Evolutionary conservation across 345 rosid genomes (phyloP).

Genomic region (Lepidium africanum): DNA sequence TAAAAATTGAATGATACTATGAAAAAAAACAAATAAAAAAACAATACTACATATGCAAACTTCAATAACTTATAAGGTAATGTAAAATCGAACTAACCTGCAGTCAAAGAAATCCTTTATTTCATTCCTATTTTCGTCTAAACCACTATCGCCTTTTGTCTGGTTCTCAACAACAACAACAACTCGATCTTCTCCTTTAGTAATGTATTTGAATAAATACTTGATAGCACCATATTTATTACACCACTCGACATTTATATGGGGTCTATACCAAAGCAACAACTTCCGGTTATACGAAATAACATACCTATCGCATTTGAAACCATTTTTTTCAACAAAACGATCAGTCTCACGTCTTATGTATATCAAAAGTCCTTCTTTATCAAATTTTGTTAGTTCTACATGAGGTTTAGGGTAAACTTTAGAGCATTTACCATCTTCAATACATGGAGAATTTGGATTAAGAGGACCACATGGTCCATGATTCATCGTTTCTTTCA

Average conservation of each 20-base stretch:
- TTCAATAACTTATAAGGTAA: no score
- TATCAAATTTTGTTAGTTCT: neutral
- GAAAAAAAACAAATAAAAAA: no score
- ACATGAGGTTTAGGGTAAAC: neutral
- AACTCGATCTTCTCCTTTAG: neutral
- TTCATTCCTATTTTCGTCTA: no score
- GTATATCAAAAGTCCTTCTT: neutral
- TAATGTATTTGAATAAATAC: neutral
- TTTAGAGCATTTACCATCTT: neutral
- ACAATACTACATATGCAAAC: no score
- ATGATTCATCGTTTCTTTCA: neutral
- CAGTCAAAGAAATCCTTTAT: no score
- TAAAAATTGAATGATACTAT: no score
- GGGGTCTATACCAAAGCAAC: neutral
- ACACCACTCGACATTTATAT: neutral
- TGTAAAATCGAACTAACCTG: no score
- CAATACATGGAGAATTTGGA: neutral
- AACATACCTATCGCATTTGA: neutral
- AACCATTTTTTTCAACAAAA: neutral
- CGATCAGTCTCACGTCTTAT: rapidly evolving
- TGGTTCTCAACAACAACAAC: neutral
- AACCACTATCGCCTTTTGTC: no score
- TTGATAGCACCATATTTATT: neutral
- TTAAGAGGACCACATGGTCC: neutral
- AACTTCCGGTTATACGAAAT: neutral